Conservation (phyloP, 306 rosid genomes). For the Boehmeria nivea region DNA sequence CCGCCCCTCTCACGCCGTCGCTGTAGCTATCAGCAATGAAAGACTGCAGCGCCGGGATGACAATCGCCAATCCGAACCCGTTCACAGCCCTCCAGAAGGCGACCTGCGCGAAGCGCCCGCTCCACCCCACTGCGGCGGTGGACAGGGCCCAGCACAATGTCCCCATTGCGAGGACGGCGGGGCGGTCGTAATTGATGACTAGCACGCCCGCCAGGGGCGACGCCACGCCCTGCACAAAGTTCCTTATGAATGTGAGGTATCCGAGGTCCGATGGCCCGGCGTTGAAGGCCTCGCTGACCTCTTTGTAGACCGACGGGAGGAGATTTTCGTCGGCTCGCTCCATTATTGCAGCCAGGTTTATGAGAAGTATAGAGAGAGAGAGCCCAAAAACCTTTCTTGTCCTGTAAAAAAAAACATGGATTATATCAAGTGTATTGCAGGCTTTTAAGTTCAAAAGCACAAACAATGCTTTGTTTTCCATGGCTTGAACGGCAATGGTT, state of each 20-base stretch:
- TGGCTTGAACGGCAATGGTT: too few species aligned
- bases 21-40: constrained; percentile 88
- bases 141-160: constrained; percentile 93
- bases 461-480: too few species aligned
- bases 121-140: constrained; percentile 80
- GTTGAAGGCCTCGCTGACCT: constrained; percentile 87
- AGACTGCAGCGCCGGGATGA: constrained; percentile 93
- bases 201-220: constrained; percentile 92
- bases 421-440: too few species aligned
- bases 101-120: constrained; percentile 57
- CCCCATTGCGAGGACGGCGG: constrained; percentile 78
- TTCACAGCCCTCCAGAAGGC: constrained; percentile 91
- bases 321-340: constrained; percentile 93
- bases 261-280: constrained; percentile 95
- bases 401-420: constrained; percentile 44
- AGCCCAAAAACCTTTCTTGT: constrained; percentile 48
- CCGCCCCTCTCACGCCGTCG: constrained; percentile 74
- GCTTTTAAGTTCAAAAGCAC: too few species aligned
- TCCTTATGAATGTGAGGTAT: constrained; percentile 85
- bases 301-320: constrained; percentile 95
- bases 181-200: constrained; percentile 72
- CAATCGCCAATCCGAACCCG: constrained; percentile 94
- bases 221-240: constrained; percentile 74
- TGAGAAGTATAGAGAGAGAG: constrained; percentile 71
- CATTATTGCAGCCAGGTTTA: constrained; percentile 92